These are phyloP conservation scores for Debaryomyces sp. DNA, from an alignment of 1,139 yeast genomes.

Conservation along the genomic window DNA sequence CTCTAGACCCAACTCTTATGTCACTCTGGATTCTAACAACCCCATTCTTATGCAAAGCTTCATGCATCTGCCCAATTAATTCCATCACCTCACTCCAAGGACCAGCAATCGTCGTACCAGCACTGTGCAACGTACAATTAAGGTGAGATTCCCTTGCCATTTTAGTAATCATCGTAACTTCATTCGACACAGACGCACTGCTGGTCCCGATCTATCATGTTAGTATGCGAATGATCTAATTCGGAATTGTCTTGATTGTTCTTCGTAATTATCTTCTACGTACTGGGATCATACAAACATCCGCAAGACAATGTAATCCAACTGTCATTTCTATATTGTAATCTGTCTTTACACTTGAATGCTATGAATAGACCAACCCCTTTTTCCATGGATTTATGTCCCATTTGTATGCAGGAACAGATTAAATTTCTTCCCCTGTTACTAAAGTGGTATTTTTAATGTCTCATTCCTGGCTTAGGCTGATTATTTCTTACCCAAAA, in stretches of 20 bases:
- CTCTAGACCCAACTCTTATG: slow-evolving; percentile 81
- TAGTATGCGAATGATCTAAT: slow-evolving; percentile 3
- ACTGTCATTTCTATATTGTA: slow-evolving; percentile 26
- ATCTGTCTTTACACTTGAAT: background rate
- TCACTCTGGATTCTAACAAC: slow-evolving; percentile 81
- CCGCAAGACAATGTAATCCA: slow-evolving; percentile 71
- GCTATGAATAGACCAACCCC: background rate
- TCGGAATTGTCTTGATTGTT: background rate
- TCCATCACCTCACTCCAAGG: slow-evolving; percentile 89
- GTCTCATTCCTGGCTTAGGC: background rate
- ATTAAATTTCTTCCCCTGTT: background rate
- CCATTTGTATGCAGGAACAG: background rate
- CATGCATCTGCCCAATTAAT: slow-evolving; percentile 78
- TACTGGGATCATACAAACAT: slow-evolving; percentile 78
- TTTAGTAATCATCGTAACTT: slow-evolving; percentile 69
- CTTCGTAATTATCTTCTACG: slow-evolving; percentile 10
- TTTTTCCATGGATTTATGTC: background rate
- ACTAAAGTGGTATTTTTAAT: background rate
- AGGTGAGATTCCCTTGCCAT: slow-evolving; percentile 63
- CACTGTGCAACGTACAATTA: slow-evolving; percentile 76
- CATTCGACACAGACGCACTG: slow-evolving; percentile 76
- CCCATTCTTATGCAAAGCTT: slow-evolving; percentile 66
- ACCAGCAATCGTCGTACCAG: slow-evolving; percentile 90
- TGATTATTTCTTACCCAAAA: background rate
- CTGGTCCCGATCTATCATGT: slow-evolving; percentile 69